phyloP scores from a whole-genome alignment of 148 eudicot species.

The Rhododendron ferrugineum region DNA sequence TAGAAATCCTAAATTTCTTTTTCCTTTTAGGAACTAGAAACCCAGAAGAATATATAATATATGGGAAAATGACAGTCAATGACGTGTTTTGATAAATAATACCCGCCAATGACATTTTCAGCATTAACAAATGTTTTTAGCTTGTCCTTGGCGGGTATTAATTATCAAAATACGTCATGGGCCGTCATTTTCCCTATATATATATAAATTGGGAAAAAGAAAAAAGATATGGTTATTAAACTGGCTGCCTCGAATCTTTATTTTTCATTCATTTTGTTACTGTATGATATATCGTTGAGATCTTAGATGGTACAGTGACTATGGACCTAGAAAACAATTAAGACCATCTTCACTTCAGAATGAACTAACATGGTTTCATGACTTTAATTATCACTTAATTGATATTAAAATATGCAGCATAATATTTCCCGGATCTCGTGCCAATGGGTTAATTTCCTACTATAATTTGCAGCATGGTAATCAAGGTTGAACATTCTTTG shows the following conservation, averaged over 20 bases:
- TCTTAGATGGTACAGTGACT: neutral
- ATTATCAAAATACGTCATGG: no score
- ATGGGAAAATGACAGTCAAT: no score
- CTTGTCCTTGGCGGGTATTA: no score
- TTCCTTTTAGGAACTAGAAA: neutral
- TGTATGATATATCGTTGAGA: neutral
- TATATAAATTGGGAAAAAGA: no score
- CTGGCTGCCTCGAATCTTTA: neutral
- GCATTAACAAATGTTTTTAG: no score
- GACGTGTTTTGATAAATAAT: no score
- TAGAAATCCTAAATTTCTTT: neutral
- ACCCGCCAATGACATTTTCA: no score
- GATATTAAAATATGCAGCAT: neutral
- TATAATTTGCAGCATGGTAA: neutral
- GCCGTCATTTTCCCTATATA: no score
- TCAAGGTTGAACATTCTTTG: neutral
- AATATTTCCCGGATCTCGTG: neutral
- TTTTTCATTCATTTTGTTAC: neutral
- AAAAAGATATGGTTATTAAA: neutral
- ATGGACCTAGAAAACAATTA: neutral
- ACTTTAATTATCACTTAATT: neutral
- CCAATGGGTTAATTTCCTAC: neutral
- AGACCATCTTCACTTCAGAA: neutral
- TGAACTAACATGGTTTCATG: neutral
- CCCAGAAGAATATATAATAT: neutral